phyloP scores from a whole-genome alignment of 331 rosid species.

The Telfairia occidentalis region DNA sequence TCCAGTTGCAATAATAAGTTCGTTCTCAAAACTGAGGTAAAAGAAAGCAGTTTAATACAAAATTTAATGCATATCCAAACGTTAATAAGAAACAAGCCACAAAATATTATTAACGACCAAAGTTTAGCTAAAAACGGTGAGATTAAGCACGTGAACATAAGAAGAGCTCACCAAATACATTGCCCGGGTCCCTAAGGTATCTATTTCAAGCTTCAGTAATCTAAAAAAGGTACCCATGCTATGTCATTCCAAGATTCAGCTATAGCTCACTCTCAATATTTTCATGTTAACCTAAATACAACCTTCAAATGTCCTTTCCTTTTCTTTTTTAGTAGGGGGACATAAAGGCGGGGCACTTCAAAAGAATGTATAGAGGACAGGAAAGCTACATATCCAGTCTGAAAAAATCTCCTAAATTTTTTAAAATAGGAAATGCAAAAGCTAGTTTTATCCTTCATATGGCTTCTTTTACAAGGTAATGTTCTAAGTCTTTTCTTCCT shows the following conservation, averaged over 20 bases:
- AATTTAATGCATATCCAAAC: background rate
- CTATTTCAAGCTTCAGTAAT: background rate
- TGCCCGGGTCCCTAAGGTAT: background rate
- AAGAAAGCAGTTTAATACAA: background rate
- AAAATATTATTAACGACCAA: background rate
- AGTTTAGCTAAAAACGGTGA: background rate
- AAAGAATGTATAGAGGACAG: background rate
- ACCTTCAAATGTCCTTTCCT: background rate
- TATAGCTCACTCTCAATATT: background rate
- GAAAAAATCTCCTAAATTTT: background rate
- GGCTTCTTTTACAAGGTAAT: background rate
- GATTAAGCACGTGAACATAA: background rate
- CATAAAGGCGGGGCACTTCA: background rate
- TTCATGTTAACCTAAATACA: background rate
- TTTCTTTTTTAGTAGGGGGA: background rate
- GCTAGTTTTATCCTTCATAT: background rate
- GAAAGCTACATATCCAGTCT: background rate
- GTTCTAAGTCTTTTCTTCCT: background rate
- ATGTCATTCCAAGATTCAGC: background rate
- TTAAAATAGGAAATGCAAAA: background rate
- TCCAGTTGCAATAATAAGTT: constrained; percentile 72
- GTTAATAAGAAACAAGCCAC: background rate
- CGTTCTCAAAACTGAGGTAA: constrained; percentile 51
- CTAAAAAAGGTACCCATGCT: background rate
- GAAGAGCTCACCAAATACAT: background rate